Evolutionary conservation across 2,329 filamentous ascomycete species (phyloP), one percentile per base, ranked within the genome.

Genomic region (Penicillium sp.): DNA sequence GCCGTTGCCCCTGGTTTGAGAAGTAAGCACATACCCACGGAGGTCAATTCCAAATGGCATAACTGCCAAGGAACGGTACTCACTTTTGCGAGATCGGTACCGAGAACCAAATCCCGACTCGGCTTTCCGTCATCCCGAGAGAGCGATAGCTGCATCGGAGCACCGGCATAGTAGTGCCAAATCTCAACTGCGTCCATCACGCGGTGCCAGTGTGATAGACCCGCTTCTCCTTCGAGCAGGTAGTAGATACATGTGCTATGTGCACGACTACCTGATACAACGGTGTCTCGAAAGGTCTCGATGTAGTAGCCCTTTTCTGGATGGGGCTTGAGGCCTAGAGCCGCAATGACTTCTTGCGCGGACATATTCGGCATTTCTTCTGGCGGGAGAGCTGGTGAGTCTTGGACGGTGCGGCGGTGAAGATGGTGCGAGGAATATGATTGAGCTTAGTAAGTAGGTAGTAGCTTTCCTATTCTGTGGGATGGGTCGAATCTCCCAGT

Each of bases 91-190:
- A 76, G 39, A 31, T 75, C 65, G 4, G 62, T 58, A 0, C 73
- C 74, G 9, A 77, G 61, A 17, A 66, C 50, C 7, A 57, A 47
- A 23, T 63, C 41, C 4, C 34, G 35, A 14, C 46, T 29, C 5
- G 42, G 48, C 13, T 52, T 57, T 2, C 72, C 73, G 38, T 77
- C 64, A 35, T 77, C 57, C 14, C 42, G 53, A 2, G 72, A 73
- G 0, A 76, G 57, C 2, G 65, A 71, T 8, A 41, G 39, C 8
- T 56, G 64, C 33, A 78, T 53, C 1, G 74, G 74, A 5, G 75
- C 73, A 4, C 75, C 75, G 7, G 72, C 74, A 35, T 77, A 77
- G 59, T 73, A 69, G 50, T 78, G 75, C 75, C 75, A 78, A 7
- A 74, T 57, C 51, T 78, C 73, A 25, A 59, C 69, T 2, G 70